These are phyloP conservation scores for Verticillium dahliae DNA, from an alignment of 2,329 filamentous ascomycete species.

Conservation along the genomic window DNA sequence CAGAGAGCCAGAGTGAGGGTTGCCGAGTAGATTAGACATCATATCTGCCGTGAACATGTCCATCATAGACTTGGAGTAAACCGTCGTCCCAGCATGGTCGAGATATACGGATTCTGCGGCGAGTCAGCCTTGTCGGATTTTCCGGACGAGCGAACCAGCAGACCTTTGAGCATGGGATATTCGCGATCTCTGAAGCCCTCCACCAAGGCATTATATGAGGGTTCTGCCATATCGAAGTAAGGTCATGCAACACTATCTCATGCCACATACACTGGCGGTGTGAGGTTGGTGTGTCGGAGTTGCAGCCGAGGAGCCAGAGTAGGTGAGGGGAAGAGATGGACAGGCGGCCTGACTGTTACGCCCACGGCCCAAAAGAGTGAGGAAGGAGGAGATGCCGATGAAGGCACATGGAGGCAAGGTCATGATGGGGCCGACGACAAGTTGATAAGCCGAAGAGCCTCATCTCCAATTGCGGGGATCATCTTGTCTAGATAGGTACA, in stretches of 20 bases:
- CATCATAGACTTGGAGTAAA: conserved; percentile 74
- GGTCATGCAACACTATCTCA: neutral
- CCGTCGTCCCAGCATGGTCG: conserved; percentile 91
- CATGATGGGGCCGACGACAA: neutral
- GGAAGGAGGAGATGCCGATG: neutral
- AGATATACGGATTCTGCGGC: conserved; percentile 69
- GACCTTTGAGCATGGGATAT: conserved; percentile 66
- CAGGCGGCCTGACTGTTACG: neutral
- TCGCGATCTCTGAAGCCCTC: conserved; percentile 53
- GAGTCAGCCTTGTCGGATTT: conserved; percentile 4
- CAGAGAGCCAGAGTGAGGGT: conserved; percentile 81
- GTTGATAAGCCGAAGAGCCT: neutral
- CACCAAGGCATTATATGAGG: conserved; percentile 51
- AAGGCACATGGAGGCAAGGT: neutral
- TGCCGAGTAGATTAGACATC: conserved; percentile 74
- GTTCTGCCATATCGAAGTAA: neutral
- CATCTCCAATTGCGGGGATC: neutral
- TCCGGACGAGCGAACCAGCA: conserved; percentile 3
- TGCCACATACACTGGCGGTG: neutral
- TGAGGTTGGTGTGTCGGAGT: neutral
- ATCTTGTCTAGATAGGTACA: neutral
- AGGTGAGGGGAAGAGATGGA: neutral
- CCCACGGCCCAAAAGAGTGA: neutral
- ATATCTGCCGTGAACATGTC: conserved; percentile 75
- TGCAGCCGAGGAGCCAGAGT: neutral